These are phyloP conservation scores for Penicillium freii DNA, from an alignment of 2,329 filamentous ascomycete species.

Conservation along the genomic window DNA sequence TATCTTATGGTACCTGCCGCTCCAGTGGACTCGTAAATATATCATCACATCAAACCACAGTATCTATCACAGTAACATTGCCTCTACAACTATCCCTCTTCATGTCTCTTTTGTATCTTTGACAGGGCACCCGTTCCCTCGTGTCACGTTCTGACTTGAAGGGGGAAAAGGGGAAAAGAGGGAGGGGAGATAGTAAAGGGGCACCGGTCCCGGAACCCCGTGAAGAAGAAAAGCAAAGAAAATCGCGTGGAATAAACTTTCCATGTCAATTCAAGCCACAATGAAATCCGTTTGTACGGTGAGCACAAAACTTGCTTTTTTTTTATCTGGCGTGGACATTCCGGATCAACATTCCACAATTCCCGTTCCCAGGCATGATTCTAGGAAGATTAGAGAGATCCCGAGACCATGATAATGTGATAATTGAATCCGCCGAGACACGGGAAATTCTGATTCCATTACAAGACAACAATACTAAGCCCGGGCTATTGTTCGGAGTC, in stretches of 20 bases:
- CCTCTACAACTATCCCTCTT: neutral
- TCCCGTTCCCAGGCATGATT: neutral
- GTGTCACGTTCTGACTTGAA: neutral
- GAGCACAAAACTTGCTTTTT: neutral
- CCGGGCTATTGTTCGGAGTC: constrained; percentile 10
- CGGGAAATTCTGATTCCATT: neutral
- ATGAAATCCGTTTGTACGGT: neutral
- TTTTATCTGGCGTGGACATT: neutral
- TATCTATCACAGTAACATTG: neutral
- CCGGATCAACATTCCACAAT: constrained; percentile 3
- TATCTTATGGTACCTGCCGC: neutral
- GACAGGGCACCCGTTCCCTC: neutral
- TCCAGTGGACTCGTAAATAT: too few species aligned
- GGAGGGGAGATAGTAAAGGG: neutral
- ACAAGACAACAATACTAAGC: constrained; percentile 12
- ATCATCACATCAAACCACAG: neutral
- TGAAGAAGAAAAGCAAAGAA: neutral
- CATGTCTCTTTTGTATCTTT: neutral
- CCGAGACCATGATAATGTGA: neutral
- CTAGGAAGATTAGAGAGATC: neutral
- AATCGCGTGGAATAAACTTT: neutral
- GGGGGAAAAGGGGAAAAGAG: neutral
- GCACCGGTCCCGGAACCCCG: neutral
- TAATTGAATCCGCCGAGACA: neutral
- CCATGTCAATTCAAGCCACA: neutral